Percentiles rank a stretch among this genome's conserved stretches.
Conservation (phyloP, 495 filamentous ascomycete species). For the Penicillium paradoxum region DNA sequence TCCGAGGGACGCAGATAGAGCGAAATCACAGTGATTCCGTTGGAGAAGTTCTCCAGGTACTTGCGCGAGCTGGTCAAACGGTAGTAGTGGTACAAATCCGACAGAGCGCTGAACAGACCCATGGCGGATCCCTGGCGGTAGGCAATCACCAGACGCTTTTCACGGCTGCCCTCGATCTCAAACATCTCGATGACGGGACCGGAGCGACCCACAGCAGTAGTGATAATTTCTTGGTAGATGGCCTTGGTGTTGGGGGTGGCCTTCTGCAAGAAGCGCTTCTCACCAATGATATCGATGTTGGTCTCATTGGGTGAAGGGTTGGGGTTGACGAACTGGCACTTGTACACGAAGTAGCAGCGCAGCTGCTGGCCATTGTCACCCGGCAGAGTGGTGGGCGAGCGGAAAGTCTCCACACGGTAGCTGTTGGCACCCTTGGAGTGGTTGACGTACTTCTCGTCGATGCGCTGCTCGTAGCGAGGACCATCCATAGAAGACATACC, state of each 20-base stretch:
- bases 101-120: slow-evolving; percentile 91
- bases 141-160: slow-evolving; percentile 90
- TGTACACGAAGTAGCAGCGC: slow-evolving; percentile 97
- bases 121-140: slow-evolving; percentile 89
- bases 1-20: slow-evolving; percentile 77
- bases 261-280: slow-evolving; percentile 91
- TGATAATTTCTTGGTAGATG: slow-evolving; percentile 89
- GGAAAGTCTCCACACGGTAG: slow-evolving; percentile 95
- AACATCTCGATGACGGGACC: slow-evolving; percentile 97
- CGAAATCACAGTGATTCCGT: slow-evolving; percentile 94
- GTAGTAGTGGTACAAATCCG: slow-evolving; percentile 97
- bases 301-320: slow-evolving; percentile 69
- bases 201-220: slow-evolving; percentile 70
- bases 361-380: slow-evolving; percentile 72
- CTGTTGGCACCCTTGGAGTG: slow-evolving; percentile 56
- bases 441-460: slow-evolving; percentile 93
- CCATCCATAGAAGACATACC: slow-evolving; percentile 70
- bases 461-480: slow-evolving; percentile 85
- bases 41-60: slow-evolving; percentile 98
- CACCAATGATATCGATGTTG: slow-evolving; percentile 83
- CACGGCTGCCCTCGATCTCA: slow-evolving; percentile 83
- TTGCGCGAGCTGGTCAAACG: slow-evolving; percentile 93
- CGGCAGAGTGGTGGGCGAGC: slow-evolving; percentile 68
- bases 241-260: slow-evolving; percentile 92
- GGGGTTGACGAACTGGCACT: slow-evolving; percentile 83